Evolutionary conservation across 345 rosid species (phyloP).

Genomic region (Pugionium dolabratum): DNA sequence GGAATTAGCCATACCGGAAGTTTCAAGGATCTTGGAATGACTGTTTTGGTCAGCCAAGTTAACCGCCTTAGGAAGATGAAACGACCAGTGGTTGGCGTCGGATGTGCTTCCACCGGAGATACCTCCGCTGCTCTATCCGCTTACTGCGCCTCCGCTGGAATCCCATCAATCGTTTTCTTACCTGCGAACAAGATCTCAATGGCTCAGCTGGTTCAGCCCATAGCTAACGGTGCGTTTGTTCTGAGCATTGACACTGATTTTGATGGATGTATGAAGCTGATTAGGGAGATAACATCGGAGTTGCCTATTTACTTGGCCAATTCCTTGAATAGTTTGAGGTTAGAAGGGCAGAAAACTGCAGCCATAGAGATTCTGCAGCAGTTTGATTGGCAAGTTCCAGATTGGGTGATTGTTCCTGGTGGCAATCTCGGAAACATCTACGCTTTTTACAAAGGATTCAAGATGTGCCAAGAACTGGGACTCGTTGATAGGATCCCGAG

Average conservation of each 20-base stretch:
- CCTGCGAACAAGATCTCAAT: conserved; percentile 86
- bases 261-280: conserved; percentile 89
- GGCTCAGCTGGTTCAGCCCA: conserved; percentile 91
- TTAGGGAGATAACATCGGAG: conserved; percentile 77
- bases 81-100: conserved; percentile 75
- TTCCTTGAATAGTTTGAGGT: conserved; percentile 76
- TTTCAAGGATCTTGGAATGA: conserved; percentile 92
- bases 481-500: conserved; percentile 79
- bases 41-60: conserved; percentile 89
- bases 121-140: conserved; percentile 91
- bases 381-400: conserved; percentile 90
- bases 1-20: conserved; percentile 93
- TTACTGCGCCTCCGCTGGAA: conserved; percentile 84
- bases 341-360: conserved; percentile 92
- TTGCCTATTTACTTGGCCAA: conserved; percentile 83
- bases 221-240: conserved; percentile 91
- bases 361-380: conserved; percentile 92
- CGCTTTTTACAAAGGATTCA: conserved; percentile 87
- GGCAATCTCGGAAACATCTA: conserved; percentile 90
- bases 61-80: conserved; percentile 73
- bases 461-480: conserved; percentile 79
- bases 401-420: conserved; percentile 94
- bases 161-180: conserved; percentile 83
- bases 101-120: conserved; percentile 94
- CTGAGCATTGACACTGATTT: conserved; percentile 86